Base-by-base conservation (phyloP, 2,329 filamentous ascomycete species). In the Diplodia sapinea region DNA sequence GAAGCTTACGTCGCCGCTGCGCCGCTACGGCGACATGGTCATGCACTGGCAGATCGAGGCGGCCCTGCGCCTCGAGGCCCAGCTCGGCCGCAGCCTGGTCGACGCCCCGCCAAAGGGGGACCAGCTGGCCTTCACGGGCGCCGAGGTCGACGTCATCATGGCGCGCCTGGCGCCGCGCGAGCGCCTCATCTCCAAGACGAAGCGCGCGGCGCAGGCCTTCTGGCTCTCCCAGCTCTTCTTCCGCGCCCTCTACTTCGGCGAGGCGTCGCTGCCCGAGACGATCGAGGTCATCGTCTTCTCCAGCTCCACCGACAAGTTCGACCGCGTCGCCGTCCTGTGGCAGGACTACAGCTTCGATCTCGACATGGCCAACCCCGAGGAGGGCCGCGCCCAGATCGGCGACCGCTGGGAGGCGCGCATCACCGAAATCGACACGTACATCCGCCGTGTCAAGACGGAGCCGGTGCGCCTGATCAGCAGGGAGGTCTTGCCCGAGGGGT, bases 31-130 rank as follows among this genome's bases (percentile, higher is more conserved):
- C 56, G 88, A 90, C 74, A 82, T 89, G 73, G 80, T 89, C 55
- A 79, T 82, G 12, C 87, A 89, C 73, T 89, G 88, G 82, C 87
- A 90, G 71, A 87, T 89, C 56, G 87, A 89, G 78, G 84, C 87
- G 7, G 86, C 85, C 1, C 71, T 90, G 50, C 84, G 85, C 12
- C 81, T 85, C 69, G 87, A 89, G 75, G 80, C 83, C 12, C 72
- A 76, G 36, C 79, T 80, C 4, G 82, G 82, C 15, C 74, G 76
- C 23, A 79, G 73, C n/a, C 77, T 86, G 29, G 71, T 81, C 57
- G 49, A 3, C 49, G 0, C 1, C 17, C 4, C n/a, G 33, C 8
- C 33, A 6, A 9, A 43, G 17, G 2, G 4, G 43, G 6, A 9
- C 33, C 4, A 74, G 73, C 33, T 73, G 74, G 85, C 87, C 2